These are phyloP conservation scores for Rusavskia elegans DNA, from an alignment of 495 filamentous ascomycete genomes.

Conservation along the genomic window DNA sequence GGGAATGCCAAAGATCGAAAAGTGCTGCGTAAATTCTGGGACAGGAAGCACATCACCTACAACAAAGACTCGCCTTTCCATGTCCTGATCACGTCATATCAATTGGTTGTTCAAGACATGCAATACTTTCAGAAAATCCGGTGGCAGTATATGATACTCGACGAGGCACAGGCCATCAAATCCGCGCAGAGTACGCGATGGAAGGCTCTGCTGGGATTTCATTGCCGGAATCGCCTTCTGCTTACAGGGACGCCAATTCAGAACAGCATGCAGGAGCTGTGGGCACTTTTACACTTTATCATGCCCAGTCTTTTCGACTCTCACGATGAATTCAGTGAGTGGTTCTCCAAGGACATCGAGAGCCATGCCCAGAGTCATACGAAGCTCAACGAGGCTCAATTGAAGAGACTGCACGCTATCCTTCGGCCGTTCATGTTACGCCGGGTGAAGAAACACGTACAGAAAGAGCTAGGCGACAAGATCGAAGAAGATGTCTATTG, in stretches of 20 bases:
- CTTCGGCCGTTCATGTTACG: constrained; percentile 98
- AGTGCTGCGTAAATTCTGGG: constrained; percentile 96
- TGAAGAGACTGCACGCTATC: constrained; percentile 95
- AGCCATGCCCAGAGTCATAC: constrained; percentile 97
- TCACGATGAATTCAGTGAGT: constrained; percentile 98
- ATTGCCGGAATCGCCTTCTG: constrained; percentile 86
- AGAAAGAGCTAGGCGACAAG: constrained; percentile 97
- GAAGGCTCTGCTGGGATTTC: constrained; percentile 88
- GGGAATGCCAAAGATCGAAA: constrained; percentile 89
- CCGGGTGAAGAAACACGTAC: constrained; percentile 97
- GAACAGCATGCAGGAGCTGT: constrained; percentile 99
- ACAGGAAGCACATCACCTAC: constrained; percentile 92
- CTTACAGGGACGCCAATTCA: constrained; percentile 97
- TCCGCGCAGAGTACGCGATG: constrained; percentile 90
- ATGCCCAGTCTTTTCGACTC: constrained; percentile 98
- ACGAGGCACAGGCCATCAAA: constrained; percentile 98
- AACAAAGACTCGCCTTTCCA: constrained; percentile 86
- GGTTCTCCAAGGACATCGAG: constrained; percentile 99
- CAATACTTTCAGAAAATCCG: constrained; percentile 96
- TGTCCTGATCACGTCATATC: constrained; percentile 91
- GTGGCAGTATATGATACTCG: constrained; percentile 99
- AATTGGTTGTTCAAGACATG: constrained; percentile 88
- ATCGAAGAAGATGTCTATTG: constrained; percentile 94
- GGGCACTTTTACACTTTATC: constrained; percentile 96
- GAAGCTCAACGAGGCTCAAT: constrained; percentile 93